These are phyloP conservation scores for Tremellales sp. DNA, from an alignment of 1,284 basidiomycete species.

Conservation along the genomic window DNA sequence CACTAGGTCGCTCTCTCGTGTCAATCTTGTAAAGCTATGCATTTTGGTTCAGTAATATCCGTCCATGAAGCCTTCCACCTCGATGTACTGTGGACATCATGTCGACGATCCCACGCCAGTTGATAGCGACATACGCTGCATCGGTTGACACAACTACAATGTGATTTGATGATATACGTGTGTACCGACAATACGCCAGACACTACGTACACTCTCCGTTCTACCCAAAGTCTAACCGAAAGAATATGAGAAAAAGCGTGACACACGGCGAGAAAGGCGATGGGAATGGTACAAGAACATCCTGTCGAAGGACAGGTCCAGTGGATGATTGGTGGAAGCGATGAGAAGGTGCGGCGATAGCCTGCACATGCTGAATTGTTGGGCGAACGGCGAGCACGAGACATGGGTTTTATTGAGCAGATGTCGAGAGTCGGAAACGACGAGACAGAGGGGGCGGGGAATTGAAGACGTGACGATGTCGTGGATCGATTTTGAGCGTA, in stretches of 20 bases:
- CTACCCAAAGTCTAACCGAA: background rate
- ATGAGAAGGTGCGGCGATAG: background rate
- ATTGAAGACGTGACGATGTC: background rate
- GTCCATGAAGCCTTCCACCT: no score
- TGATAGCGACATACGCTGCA: no score
- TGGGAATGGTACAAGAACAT: background rate
- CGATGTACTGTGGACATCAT: no score
- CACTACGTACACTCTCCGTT: background rate
- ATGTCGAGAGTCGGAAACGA: background rate
- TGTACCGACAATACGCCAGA: background rate
- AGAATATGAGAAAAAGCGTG: background rate
- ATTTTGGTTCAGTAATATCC: no score
- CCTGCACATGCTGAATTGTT: background rate
- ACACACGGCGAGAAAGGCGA: background rate
- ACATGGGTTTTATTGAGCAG: background rate
- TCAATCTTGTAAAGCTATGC: background rate
- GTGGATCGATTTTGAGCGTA: no score
- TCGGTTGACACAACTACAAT: no score
- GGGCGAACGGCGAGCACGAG: no score
- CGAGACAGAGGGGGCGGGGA: background rate
- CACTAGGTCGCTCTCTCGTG: slow-evolving; percentile 29
- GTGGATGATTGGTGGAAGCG: background rate
- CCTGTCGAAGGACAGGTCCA: background rate
- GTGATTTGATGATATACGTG: no score
- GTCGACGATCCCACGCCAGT: no score